Evolutionary conservation across 495 filamentous ascomycete genomes (phyloP).

Genomic region (Sphaerosporella brunnea): DNA sequence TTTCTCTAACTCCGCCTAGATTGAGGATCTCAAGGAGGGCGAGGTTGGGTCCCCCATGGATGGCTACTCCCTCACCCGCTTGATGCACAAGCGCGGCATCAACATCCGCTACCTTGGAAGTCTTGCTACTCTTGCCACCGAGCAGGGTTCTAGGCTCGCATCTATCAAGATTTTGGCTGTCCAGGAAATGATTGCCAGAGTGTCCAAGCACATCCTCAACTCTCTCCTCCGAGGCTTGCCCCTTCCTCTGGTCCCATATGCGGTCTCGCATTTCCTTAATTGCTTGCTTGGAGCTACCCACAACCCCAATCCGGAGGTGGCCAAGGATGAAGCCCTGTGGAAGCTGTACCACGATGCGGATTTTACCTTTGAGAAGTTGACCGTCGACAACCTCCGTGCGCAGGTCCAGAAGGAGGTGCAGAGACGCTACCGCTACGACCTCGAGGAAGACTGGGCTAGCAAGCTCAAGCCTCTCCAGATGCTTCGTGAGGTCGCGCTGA

Average conservation of each 20-base stretch:
- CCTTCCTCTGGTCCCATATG: constrained; percentile 52
- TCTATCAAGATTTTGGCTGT: constrained; percentile 57
- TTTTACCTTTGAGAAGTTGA: constrained; percentile 58
- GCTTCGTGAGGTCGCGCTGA: constrained; percentile 73
- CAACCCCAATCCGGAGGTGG: constrained; percentile 56
- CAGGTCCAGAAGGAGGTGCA: constrained; percentile 56
- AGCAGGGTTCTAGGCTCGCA: constrained; percentile 50
- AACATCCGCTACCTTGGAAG: constrained; percentile 90
- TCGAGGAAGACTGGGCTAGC: constrained; percentile 47
- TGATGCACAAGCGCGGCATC: constrained; percentile 93
- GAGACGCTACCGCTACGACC: constrained; percentile 56
- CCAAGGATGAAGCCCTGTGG: constrained; percentile 56
- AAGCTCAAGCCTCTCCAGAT: constrained; percentile 59
- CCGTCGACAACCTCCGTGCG: constrained; percentile 47
- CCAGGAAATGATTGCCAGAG: constrained; percentile 85
- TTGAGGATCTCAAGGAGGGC: constrained; percentile 73
- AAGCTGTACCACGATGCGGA: constrained; percentile 68
- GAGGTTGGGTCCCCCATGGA: constrained; percentile 98
- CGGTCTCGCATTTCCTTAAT: constrained; percentile 78
- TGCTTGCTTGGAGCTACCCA: constrained; percentile 67
- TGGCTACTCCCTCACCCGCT: constrained; percentile 66
- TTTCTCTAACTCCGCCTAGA: constrained; percentile 27
- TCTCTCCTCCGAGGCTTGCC: constrained; percentile 67
- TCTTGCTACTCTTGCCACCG: constrained; percentile 48
- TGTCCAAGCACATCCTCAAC: constrained; percentile 82